Base-by-base conservation (phyloP, 345 rosid species). In the Populus deltoides region DNA sequence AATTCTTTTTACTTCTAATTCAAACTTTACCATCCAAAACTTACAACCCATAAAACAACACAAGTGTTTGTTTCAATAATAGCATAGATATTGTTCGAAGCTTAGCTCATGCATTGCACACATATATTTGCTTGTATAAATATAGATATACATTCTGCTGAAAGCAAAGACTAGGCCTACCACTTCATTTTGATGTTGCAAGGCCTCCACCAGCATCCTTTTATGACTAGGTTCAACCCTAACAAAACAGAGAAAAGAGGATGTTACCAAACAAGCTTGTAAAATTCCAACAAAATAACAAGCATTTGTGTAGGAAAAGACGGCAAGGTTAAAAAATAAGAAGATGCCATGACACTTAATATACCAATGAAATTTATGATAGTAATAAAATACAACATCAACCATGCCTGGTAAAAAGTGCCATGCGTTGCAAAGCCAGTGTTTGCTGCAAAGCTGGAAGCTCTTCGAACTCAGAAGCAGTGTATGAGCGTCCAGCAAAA, bases 211-310 rank as follows among this genome's bases (percentile, higher is more conserved):
- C 75, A 96, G 97, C 97, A 93, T 93, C 86, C 94, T 92, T 84
- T 96, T 96, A 78, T 96, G 99, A 79, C 94, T 87, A 82, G 99
- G 99, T 83, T 96, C 98, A 77, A 96, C 99, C 93, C 99, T 96
- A 80, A 49, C 47, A 82, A 77, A 75, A 49, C 45, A 71, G 38
- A 17, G 41, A 35, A 57, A 61, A 75, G 75, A 72, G 76, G 33
- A 39, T 66, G 33, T 65, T 29, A 65, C 68, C 3, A 65, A n/a
- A 29, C 16, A 11, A 29, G 22, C 2, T 29, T 76, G 53, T 72
- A 59, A 43, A 79, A 24, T 51, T 76, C 27, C 59, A 78, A 22
- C 27, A 81, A 47, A 41, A 81, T n/a, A 47, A 66, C 15, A 63
- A 59, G 11, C 59, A 57, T 68, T 18, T 20, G 41, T 41, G 35